Percentiles rank a stretch among this genome's conserved stretches.
These are phyloP conservation scores for Hanseniaspora lachancei DNA, from an alignment of 805 yeast genomes.

Conservation along the genomic window DNA sequence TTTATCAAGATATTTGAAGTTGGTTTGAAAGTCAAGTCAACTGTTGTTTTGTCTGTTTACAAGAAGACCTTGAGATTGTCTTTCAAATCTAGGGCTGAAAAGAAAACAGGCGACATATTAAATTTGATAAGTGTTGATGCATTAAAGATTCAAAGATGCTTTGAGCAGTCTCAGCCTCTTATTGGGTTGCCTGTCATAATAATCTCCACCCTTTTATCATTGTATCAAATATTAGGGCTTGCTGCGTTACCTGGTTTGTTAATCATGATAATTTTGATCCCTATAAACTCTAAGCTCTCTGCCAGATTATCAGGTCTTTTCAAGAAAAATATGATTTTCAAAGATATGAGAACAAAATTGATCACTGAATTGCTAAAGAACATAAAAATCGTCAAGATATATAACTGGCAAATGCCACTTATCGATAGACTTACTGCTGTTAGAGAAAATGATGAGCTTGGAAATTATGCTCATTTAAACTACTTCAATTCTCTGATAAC, in stretches of 20 bases:
- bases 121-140: conserved; percentile 72
- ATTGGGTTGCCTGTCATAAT: conserved; percentile 51
- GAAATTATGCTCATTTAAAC: conserved; percentile 39
- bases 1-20: conserved; percentile 44
- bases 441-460: conserved; percentile 47
- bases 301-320: conserved; percentile 34
- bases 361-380: conserved; percentile 46
- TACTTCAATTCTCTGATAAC: conserved; percentile 33
- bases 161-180: conserved; percentile 40
- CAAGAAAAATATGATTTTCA: conserved; percentile 46
- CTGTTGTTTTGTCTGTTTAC: conserved; percentile 53
- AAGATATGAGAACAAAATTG: conserved; percentile 45
- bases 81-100: conserved; percentile 43
- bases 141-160: conserved; percentile 44
- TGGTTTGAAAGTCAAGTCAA: conserved; percentile 52
- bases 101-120: conserved; percentile 66
- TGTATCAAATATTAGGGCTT: conserved; percentile 44
- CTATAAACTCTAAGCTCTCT: conserved; percentile 40
- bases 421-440: conserved; percentile 36
- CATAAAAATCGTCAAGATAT: conserved; percentile 52
- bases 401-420: conserved; percentile 61
- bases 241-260: conserved; percentile 47
- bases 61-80: conserved; percentile 57
- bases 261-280: conserved; percentile 43
- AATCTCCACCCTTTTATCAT: conserved; percentile 38